Percentiles rank a stretch among this genome's conserved stretches.
These are phyloP conservation scores for Termitomyces bulborhizus DNA, from an alignment of 768 basidiomycete species.

Conservation along the genomic window DNA sequence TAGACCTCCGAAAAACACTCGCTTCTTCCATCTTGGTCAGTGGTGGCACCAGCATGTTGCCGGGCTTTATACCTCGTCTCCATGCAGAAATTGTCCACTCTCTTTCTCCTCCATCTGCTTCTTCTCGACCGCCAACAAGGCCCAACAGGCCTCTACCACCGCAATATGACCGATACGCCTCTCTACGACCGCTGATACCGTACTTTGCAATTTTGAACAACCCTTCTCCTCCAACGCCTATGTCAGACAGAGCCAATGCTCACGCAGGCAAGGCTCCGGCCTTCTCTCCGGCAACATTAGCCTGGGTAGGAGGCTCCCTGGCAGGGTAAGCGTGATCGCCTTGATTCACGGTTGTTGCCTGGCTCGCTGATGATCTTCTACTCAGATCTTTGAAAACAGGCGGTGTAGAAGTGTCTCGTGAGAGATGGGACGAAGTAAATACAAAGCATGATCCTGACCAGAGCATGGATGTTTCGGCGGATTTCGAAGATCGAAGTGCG, in stretches of 20 bases:
- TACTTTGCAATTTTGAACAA: conserved; percentile 85
- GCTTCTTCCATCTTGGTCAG: conserved; percentile 79
- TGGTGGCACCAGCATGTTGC: conserved; percentile 89
- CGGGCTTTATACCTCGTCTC: conserved; percentile 90
- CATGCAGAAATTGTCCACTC: conserved; percentile 68
- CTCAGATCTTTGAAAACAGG: conserved; percentile 79
- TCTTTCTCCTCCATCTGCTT: conserved; percentile 33
- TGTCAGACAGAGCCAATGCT: conserved; percentile 43
- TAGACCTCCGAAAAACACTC: conserved; percentile 84
- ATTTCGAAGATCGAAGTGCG: conserved; percentile 26
- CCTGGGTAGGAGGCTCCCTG: conserved; percentile 92
- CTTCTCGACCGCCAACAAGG: conserved; percentile 28
- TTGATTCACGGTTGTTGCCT: neutral
- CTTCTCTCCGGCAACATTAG: conserved; percentile 72
- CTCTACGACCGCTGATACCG: conserved; percentile 63
- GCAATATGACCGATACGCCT: conserved; percentile 67
- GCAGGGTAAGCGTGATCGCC: conserved; percentile 63
- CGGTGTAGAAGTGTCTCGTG: conserved; percentile 73
- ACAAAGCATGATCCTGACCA: conserved; percentile 37
- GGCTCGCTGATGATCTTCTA: neutral
- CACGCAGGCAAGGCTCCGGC: conserved; percentile 84
- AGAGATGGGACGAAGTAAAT: conserved; percentile 80
- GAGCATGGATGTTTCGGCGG: conserved; percentile 29
- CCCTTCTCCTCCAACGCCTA: conserved; percentile 52
- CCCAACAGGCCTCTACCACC: conserved; percentile 36